Conservation (phyloP, 2,329 filamentous ascomycete genomes). For the Colletotrichum sp. region DNA sequence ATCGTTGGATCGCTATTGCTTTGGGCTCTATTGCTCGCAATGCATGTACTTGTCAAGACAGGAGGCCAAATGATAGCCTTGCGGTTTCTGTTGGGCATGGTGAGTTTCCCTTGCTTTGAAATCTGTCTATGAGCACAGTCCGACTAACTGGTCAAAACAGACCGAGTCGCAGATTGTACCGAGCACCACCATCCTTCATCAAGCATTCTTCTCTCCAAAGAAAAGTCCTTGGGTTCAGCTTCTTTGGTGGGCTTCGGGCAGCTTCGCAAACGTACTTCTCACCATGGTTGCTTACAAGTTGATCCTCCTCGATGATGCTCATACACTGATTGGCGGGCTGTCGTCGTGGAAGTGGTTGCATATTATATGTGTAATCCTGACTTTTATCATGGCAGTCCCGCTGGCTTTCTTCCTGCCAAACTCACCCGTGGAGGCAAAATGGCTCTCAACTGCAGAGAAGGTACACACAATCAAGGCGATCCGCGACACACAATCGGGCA, state of each 20-base stretch:
- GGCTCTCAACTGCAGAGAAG: conserved; percentile 24
- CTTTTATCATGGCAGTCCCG: neutral
- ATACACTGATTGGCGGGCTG: conserved; percentile 21
- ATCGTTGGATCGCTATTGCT: conserved; percentile 24
- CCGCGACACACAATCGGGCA: conserved; percentile 25
- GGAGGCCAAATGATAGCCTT: conserved; percentile 25
- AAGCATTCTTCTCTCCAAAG: conserved; percentile 31
- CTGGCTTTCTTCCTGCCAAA: conserved; percentile 25
- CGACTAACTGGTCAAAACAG: neutral
- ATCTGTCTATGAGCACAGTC: neutral
- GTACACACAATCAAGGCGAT: conserved; percentile 25
- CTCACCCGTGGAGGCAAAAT: conserved; percentile 24
- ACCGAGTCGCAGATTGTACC: conserved; percentile 31
- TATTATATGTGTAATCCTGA: neutral
- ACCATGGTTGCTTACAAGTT: conserved; percentile 33
- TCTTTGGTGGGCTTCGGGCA: conserved; percentile 32
- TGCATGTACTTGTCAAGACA: conserved; percentile 26
- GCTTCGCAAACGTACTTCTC: conserved; percentile 30
- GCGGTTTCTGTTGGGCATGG: conserved; percentile 28
- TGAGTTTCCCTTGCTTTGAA: neutral
- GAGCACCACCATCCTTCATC: conserved; percentile 31
- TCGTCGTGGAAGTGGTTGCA: conserved; percentile 20
- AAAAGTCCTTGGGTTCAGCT: conserved; percentile 33
- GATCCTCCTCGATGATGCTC: conserved; percentile 24
- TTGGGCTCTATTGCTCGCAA: conserved; percentile 27